These are phyloP conservation scores for Tremellales sp. DNA, from an alignment of 1,284 basidiomycete genomes.

Conservation along the genomic window DNA sequence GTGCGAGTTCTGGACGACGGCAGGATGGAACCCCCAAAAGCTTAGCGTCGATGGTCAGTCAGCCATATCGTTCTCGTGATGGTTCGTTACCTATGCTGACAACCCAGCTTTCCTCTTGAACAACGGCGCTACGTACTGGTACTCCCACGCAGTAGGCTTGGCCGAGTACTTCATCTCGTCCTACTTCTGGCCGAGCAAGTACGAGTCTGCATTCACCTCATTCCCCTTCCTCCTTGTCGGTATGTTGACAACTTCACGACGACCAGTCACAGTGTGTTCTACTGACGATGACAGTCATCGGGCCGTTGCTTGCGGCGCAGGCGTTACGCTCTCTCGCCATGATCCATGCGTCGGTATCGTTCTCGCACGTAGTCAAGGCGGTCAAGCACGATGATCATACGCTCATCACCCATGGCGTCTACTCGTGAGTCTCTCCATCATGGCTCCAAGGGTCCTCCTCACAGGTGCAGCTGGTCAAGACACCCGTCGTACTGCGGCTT, in stretches of 20 bases:
- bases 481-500: conserved; percentile 98
- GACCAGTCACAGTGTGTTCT: background rate
- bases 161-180: conserved; percentile 72
- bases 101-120: conserved; percentile 85
- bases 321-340: conserved; percentile 79
- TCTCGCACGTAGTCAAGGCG: conserved; percentile 77
- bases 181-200: conserved; percentile 55
- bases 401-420: conserved; percentile 83
- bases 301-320: conserved; percentile 67
- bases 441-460: background rate
- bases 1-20: conserved; percentile 91
- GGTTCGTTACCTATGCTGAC: background rate
- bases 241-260: conserved; percentile 10
- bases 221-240: conserved; percentile 46
- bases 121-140: conserved; percentile 80
- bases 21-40: conserved; percentile 89
- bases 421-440: conserved; percentile 57
- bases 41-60: conserved; percentile 86
- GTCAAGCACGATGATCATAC: conserved; percentile 66
- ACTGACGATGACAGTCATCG: conserved; percentile 52
- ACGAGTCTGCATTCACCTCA: conserved; percentile 14
- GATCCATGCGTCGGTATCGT: conserved; percentile 90
- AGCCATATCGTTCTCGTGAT: too few species aligned
- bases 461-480: conserved; percentile 66
- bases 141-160: conserved; percentile 75